Base-by-base conservation (phyloP, 768 basidiomycete genomes). In the Crucibulum laeve region DNA sequence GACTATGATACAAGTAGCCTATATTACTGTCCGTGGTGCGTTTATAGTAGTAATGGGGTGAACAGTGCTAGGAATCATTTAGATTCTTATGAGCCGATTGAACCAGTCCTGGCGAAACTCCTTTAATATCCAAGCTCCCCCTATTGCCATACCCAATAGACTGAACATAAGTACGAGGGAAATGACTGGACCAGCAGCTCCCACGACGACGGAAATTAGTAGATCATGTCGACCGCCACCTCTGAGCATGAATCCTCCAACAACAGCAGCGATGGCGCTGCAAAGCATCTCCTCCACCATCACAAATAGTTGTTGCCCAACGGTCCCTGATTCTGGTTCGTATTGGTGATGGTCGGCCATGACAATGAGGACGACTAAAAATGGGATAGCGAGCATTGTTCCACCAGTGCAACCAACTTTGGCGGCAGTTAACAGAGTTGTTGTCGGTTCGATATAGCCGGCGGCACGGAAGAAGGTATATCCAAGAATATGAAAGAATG, bases 401-500 rank as follows among this genome's bases (percentile, higher is more conserved):
- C 62, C 62, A 7, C 60, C 62, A 32, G 54, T 44, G 4, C 53
- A 54, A 15, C 60, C 60, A 38, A 54, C 47, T 44, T 51, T 54
- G 11, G 52, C 54, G 26, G 47, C 26, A 19, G 38, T 25, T 23
- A 32, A 25, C 11, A 47, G 24, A 24, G 44, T 41, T 25, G 36
- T 34, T 17, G 30, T 21, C 11, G 42, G 28, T 44, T 45, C 37
- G 19, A 49, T 36, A 24, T 30, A 23, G 25, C 50, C 46, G 40
- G 40, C 38, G 13, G 35, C 25, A 33, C 24, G 48, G 14, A 61
- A 47, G 22, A 58, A 35, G 4, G 48, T 23, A 41, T 42, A 49
- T 38, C 62, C 62, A 38, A 58, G 24, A 26, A 51, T 36, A 26
- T 57, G 52, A 44, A 64, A 62, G 13, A 58, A 25, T 14, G 61